Base-by-base conservation (phyloP, 148 eudicot genomes). In the Cornus controversa region DNA sequence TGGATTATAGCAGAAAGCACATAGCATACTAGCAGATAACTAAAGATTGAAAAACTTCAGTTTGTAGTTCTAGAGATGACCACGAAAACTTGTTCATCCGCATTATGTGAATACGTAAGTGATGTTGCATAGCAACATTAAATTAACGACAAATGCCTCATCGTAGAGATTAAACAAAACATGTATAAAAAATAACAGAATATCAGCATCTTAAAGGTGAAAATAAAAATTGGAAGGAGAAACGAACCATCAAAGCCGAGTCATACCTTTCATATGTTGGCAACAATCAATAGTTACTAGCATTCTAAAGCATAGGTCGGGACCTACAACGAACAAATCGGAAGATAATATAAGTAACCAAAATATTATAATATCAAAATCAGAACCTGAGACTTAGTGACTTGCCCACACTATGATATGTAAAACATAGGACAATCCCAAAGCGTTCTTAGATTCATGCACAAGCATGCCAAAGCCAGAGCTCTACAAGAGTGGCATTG, bases 281-380 rank as follows among this genome's bases (percentile, higher is more conserved):
- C 76, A 54, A 62, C 26, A 16, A 58, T 36, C 42, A 34, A 71
- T 78, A 73, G 72, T 79, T 45, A 66, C 79, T 81, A 93, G 86
- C 96, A 85, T 76, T 93, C 98, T 78, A 93, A 82, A 74, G 98
- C 94, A 82, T 83, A 91, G 66, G 95, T 85, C 28, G 90, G 91
- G 79, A 91, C 98, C 96, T 93, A 67, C 82, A 87, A 57, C 37
- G 23, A 54, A 26, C 8, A 10, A 29, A 31, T 26, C 18, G 54
- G 58, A 67, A 64, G 76, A 74, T 28, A 40, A 53, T 1, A 26
- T 72, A 57, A 77, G 28, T 54, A 11, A 69, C 47, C 28, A 69
- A 66, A 36, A 34, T 20, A 16, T 15, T 53, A 50, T 31, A 42
- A 36, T 31, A 22, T 0, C 13, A 7, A 26, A 10, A 65, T 42